These are phyloP conservation scores for Rhizophagus clarus DNA, from an alignment of 192 early-diverging fungal species.

Conservation along the genomic window DNA sequence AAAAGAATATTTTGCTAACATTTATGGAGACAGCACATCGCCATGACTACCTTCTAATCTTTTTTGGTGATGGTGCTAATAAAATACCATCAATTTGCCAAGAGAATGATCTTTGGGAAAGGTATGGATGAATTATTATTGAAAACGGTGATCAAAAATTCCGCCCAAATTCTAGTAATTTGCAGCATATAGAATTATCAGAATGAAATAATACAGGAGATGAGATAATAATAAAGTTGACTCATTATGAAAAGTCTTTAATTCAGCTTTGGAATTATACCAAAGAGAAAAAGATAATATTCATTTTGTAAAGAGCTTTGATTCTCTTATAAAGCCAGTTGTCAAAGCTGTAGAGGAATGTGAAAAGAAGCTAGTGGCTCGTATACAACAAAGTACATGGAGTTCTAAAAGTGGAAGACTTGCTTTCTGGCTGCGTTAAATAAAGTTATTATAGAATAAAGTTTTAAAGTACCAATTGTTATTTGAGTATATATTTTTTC, in stretches of 20 bases:
- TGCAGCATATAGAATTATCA: not conserved
- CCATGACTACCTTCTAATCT: constrained; percentile 9
- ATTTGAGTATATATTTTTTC: too few species aligned
- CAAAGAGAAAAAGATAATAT: constrained; percentile 3
- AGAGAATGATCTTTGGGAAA: constrained; percentile 5
- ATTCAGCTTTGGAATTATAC: constrained; percentile 1
- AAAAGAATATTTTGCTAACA: not conserved
- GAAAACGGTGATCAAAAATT: not conserved
- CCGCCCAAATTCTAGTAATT: not conserved
- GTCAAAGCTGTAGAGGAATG: too few species aligned
- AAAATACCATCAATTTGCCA: constrained; percentile 7
- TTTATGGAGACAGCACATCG: not conserved
- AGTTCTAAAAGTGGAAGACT: too few species aligned
- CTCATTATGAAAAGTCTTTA: constrained; percentile 14
- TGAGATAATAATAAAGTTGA: constrained; percentile 4
- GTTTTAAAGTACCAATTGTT: too few species aligned
- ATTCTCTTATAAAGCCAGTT: too few species aligned
- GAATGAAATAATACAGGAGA: constrained; percentile 12
- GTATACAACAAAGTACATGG: too few species aligned
- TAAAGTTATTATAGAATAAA: too few species aligned
- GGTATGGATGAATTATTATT: not conserved
- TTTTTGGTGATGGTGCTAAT: constrained; percentile 1
- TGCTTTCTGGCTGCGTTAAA: too few species aligned
- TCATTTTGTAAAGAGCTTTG: too few species aligned
- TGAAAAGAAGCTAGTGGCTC: too few species aligned